Evolutionary conservation across 257 asterid species (phyloP).

Genomic region (Penstemon davidsonii): DNA sequence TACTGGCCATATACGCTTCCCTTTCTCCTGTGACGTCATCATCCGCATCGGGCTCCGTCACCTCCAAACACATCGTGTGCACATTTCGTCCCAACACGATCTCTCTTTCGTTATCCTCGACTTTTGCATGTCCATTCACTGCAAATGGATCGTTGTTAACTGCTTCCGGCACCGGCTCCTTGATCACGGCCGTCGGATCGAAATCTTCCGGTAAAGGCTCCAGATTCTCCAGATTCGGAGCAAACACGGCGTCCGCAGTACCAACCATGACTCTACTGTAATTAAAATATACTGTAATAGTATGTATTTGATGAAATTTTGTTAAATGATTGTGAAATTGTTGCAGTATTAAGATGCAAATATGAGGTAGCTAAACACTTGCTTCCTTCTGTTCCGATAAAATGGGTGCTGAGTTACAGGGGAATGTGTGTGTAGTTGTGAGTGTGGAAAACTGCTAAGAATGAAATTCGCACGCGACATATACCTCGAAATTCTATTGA

Average conservation of each 20-base stretch:
- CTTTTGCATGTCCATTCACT: slow-evolving; percentile 26
- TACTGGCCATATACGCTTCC: slow-evolving; percentile 92
- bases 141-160: slow-evolving; percentile 19
- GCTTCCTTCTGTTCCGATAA: neutral
- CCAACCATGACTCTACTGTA: neutral
- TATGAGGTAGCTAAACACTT: neutral
- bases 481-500: neutral
- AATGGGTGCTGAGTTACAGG: neutral
- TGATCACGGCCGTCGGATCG: slow-evolving; percentile 53
- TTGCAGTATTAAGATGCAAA: slow-evolving; percentile 1
- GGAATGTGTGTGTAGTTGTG: neutral
- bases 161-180: slow-evolving; percentile 57
- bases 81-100: slow-evolving; percentile 81
- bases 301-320: neutral
- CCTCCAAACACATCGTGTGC: slow-evolving; percentile 75
- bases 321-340: neutral
- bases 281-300: neutral
- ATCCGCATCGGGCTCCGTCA: slow-evolving; percentile 93
- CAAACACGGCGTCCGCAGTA: neutral
- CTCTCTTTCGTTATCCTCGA: slow-evolving; percentile 39
- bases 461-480: neutral
- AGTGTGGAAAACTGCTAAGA: neutral
- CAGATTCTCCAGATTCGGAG: neutral
- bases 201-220: slow-evolving; percentile 25
- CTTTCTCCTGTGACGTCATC: slow-evolving; percentile 95